These are phyloP conservation scores for Bidens hawaiensis DNA, from an alignment of 140 eudicot genomes.

Conservation along the genomic window DNA sequence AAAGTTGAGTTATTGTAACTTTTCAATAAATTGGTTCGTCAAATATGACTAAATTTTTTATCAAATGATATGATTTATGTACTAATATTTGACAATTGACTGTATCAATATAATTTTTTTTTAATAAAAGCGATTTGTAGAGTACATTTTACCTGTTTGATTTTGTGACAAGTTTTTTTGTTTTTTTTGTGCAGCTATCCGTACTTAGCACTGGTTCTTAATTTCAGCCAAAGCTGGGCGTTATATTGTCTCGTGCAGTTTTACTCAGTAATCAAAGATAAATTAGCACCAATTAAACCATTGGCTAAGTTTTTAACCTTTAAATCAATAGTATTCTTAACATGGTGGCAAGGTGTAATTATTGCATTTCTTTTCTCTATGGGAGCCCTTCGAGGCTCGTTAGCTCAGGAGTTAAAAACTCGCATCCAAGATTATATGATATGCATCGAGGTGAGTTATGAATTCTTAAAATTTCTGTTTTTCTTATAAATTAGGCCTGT, in stretches of 20 bases:
- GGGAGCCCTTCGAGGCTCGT: constrained; percentile 75
- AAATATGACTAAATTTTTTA: background rate
- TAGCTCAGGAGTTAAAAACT: constrained; percentile 74
- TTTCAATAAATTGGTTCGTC: background rate
- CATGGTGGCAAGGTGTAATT: constrained; percentile 97
- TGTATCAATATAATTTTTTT: no score
- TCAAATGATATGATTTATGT: background rate
- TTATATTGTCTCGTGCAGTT: constrained; percentile 93
- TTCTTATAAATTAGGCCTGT: background rate
- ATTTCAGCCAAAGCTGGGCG: constrained; percentile 96
- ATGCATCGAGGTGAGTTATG: constrained; percentile 72
- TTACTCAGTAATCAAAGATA: constrained; percentile 77
- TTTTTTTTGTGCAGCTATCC: constrained; percentile 72
- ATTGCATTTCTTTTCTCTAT: constrained; percentile 77
- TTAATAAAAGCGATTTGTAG: no score
- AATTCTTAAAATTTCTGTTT: background rate
- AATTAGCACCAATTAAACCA: constrained; percentile 87
- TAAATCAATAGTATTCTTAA: constrained; percentile 86
- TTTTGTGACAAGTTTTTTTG: constrained; percentile 11
- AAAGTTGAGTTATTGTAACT: background rate
- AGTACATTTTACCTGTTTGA: background rate
- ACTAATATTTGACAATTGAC: constrained; percentile 5
- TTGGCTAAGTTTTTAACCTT: constrained; percentile 87
- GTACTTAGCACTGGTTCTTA: constrained; percentile 78
- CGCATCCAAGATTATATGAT: constrained; percentile 89